phyloP scores from a whole-genome alignment of 2,329 filamentous ascomycete species.

The Aspergillus neotritici region DNA sequence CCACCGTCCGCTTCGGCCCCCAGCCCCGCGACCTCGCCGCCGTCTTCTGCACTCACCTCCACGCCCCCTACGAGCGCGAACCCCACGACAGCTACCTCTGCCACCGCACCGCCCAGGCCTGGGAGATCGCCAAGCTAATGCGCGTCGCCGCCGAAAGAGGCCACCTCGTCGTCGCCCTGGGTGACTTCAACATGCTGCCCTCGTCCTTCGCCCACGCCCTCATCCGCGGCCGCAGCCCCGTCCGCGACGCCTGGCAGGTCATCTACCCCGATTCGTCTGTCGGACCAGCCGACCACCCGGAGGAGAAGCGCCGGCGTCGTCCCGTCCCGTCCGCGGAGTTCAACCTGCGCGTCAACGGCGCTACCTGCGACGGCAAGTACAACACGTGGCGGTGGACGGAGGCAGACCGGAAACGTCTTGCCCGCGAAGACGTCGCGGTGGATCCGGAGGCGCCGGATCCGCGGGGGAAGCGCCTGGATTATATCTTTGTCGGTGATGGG shows the following conservation, averaged over 20 bases:
- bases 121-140: constrained; percentile 89
- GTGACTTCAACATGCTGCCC: constrained; percentile 97
- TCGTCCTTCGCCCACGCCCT: constrained; percentile 76
- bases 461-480: constrained; percentile 82
- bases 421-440: constrained; percentile 59
- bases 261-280: constrained; percentile 78
- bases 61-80: constrained; percentile 79
- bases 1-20: constrained; percentile 66
- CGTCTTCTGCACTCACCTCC: constrained; percentile 88
- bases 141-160: constrained; percentile 72
- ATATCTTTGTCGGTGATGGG: constrained; percentile 73
- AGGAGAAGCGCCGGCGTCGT: constrained; percentile 58
- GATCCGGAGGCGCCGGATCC: constrained; percentile 63
- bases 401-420: constrained; percentile 61
- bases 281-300: constrained; percentile 64
- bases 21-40: constrained; percentile 64
- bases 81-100: constrained; percentile 80
- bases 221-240: constrained; percentile 69
- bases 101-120: constrained; percentile 86
- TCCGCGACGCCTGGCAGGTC: constrained; percentile 78
- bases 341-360: constrained; percentile 75
- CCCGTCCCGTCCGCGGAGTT: constrained; percentile 69
- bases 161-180: constrained; percentile 76
- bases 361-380: constrained; percentile 75
- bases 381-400: constrained; percentile 94